phyloP scores from a whole-genome alignment of 2,329 filamentous ascomycete genomes.

The Geosmithia putterillii region DNA sequence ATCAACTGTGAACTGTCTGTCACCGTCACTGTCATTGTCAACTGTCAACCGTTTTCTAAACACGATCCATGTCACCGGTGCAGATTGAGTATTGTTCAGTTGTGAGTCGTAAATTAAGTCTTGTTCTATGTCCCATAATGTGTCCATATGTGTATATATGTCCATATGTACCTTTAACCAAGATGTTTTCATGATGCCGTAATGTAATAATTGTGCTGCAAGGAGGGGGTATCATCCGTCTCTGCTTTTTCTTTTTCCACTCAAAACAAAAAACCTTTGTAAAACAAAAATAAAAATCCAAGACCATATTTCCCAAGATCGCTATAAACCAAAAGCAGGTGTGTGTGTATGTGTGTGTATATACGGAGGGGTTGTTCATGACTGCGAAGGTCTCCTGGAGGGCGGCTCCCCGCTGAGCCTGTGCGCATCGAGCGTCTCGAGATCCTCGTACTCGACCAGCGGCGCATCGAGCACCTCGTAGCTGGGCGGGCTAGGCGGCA shows the following conservation, averaged over 20 bases:
- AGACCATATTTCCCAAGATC: not conserved
- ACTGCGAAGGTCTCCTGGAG: not conserved
- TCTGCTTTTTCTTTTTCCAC: not conserved
- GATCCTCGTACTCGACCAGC: slow-evolving; percentile 24
- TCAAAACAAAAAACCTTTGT: not conserved
- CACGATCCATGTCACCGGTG: too few species aligned
- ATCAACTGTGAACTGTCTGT: too few species aligned
- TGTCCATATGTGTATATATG: too few species aligned
- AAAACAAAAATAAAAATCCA: not conserved
- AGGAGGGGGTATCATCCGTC: not conserved
- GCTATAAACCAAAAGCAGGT: not conserved
- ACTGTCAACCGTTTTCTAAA: too few species aligned
- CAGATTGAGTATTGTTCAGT: too few species aligned
- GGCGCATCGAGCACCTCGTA: slow-evolving; percentile 29
- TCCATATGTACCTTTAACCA: not conserved
- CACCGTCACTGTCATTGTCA: too few species aligned
- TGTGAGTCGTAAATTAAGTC: too few species aligned
- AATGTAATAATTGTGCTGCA: not conserved
- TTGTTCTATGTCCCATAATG: too few species aligned
- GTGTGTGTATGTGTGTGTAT: not conserved
- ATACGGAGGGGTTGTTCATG: not conserved
- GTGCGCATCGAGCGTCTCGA: slow-evolving; percentile 8
- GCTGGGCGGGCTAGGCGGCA: slow-evolving; percentile 71
- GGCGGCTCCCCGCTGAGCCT: not conserved
- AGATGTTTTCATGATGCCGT: not conserved